A percentile compares a stretch with the other conserved stretches of the same genome.
Evolutionary conservation across 371 early-diverging fungal genomes (phyloP).

Genomic region (Mucor irregularis): DNA sequence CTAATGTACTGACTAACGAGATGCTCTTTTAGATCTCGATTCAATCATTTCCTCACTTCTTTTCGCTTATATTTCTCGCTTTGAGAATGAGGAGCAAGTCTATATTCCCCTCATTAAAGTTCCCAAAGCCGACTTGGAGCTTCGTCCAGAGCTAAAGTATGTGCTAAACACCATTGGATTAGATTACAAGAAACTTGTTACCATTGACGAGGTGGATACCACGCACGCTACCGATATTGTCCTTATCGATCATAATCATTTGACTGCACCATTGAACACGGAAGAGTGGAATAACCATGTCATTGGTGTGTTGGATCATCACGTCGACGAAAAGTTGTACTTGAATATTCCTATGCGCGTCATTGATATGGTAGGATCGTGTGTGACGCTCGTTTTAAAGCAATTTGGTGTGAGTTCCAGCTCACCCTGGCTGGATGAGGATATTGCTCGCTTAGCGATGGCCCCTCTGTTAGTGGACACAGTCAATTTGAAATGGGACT

Average conservation of each 20-base stretch:
- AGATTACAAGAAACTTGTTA: constrained; percentile 25
- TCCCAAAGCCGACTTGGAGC: constrained; percentile 56
- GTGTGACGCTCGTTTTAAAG: constrained; percentile 57
- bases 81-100: too few relatives aligned
- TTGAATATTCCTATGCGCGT: constrained; percentile 36
- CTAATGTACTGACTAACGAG: background rate
- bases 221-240: constrained; percentile 16
- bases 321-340: constrained; percentile 62
- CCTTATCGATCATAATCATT: constrained; percentile 62
- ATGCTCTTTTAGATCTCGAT: constrained; percentile 75
- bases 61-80: constrained; percentile 58
- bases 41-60: constrained; percentile 64
- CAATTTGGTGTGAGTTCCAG: constrained; percentile 26
- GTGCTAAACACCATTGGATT: constrained; percentile 38
- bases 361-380: constrained; percentile 66
- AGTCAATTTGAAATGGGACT: constrained; percentile 54
- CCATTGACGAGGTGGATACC: constrained; percentile 23
- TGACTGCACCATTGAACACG: constrained; percentile 45
- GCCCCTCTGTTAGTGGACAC: constrained; percentile 77
- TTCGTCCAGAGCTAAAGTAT: constrained; percentile 65
- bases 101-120: constrained; percentile 65
- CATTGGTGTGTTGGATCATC: constrained; percentile 73
- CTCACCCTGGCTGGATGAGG: background rate
- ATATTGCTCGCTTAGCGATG: constrained; percentile 48
- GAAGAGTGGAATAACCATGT: constrained; percentile 35